Conservation (phyloP, 441 rosid species). For the Adansonia madagascariensis region DNA sequence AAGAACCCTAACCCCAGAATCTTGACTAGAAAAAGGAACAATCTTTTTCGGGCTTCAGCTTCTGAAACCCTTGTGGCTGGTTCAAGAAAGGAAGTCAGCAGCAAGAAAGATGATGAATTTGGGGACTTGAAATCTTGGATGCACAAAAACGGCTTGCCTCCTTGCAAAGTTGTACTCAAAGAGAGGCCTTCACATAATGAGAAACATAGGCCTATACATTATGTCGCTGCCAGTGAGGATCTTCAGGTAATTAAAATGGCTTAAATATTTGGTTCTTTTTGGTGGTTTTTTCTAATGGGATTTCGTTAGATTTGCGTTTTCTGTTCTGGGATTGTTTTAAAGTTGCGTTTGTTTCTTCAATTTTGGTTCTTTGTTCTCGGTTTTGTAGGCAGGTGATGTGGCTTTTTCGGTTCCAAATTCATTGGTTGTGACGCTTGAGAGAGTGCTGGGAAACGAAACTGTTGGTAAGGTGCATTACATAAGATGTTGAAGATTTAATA, state of each 20-base stretch:
- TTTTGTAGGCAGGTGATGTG: slow-evolving; percentile 73
- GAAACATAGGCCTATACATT: slow-evolving; percentile 73
- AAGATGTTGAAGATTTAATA: neutral
- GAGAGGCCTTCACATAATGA: slow-evolving; percentile 74
- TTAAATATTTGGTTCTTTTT: neutral
- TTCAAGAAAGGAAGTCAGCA: slow-evolving; percentile 48
- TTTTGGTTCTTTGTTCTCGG: neutral
- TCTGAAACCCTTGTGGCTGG: slow-evolving; percentile 68
- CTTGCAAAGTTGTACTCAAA: slow-evolving; percentile 74
- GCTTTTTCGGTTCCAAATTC: slow-evolving; percentile 86
- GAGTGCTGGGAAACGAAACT: slow-evolving; percentile 92
- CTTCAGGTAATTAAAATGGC: slow-evolving; percentile 56
- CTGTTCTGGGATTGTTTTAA: neutral
- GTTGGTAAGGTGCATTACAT: slow-evolving; percentile 60
- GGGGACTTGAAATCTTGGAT: slow-evolving; percentile 85
- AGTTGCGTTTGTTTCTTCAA: neutral
- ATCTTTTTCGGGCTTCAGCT: slow-evolving; percentile 48
- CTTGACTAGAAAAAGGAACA: slow-evolving; percentile 37
- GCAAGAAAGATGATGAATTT: slow-evolving; percentile 52
- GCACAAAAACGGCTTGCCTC: slow-evolving; percentile 90
- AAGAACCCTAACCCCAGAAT: slow-evolving; percentile 38
- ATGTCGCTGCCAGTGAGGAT: slow-evolving; percentile 87
- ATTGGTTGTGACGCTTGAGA: slow-evolving; percentile 87
- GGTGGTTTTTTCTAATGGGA: neutral
- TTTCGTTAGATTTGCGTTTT: neutral